phyloP scores from a whole-genome alignment of 164 flowering plant genomes.

The Dillenia turbinata region DNA sequence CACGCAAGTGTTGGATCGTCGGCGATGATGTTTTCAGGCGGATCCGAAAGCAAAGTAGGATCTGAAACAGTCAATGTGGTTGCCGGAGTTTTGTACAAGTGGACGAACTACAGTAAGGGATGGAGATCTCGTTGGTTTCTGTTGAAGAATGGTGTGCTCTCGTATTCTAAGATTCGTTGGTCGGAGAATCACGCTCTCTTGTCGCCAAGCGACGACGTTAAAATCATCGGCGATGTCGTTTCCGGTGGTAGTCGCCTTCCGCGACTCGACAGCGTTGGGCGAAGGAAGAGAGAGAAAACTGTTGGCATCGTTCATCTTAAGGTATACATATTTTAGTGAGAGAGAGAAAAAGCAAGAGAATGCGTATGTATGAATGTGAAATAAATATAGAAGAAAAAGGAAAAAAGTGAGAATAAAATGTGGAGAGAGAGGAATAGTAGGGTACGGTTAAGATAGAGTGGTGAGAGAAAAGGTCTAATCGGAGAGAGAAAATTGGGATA shows the following conservation, averaged over 20 bases:
- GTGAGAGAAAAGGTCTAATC: too few relatives aligned
- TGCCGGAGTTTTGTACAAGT: constrained; percentile 81
- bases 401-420: too few relatives aligned
- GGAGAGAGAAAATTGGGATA: too few relatives aligned
- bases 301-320: constrained; percentile 71
- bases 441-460: too few relatives aligned
- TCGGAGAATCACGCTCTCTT: constrained; percentile 30
- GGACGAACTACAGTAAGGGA: constrained; percentile 95
- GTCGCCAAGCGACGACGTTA: constrained; percentile 37
- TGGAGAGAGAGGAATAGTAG: too few relatives aligned
- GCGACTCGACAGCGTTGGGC: constrained; percentile 22
- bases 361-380: too few relatives aligned
- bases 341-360: too few relatives aligned
- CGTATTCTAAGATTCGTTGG: constrained; percentile 68
- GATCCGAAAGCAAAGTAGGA: constrained; percentile 45
- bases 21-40: constrained; percentile 19
- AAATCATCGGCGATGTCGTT: constrained; percentile 62
- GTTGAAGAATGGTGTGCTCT: constrained; percentile 59
- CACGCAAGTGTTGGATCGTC: constrained; percentile 16
- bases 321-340: constrained; percentile 28
- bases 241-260: constrained; percentile 17
- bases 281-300: constrained; percentile 41
- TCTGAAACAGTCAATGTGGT: constrained; percentile 31
- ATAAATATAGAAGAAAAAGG: too few relatives aligned
- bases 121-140: constrained; percentile 94